These are phyloP conservation scores for Luzula sylvatica DNA, from an alignment of 176 grass and related monocot genomes.

Conservation along the genomic window DNA sequence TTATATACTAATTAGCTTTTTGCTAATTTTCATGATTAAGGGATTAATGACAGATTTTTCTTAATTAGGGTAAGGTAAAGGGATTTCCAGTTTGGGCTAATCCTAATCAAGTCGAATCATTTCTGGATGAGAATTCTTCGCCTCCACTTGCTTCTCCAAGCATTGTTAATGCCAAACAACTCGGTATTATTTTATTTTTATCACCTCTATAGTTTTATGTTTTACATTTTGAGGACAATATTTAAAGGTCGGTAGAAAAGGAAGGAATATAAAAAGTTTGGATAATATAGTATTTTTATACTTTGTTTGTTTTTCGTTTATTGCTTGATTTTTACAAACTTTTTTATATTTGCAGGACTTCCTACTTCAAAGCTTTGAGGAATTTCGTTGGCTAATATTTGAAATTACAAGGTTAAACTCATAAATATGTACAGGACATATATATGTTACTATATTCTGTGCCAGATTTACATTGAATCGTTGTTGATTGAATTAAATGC, in stretches of 20 bases:
- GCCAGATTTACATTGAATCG: constrained; percentile 6
- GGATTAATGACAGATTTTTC: neutral
- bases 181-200: constrained; percentile 31
- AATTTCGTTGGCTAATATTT: constrained; percentile 4
- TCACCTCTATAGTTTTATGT: neutral
- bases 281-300: no score
- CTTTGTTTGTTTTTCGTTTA: no score
- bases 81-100: constrained; percentile 71
- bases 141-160: constrained; percentile 66
- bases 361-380: constrained; percentile 54
- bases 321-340: no score
- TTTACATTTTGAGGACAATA: neutral
- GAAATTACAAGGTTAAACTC: constrained; percentile 1
- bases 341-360: constrained; percentile 30
- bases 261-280: no score
- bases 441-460: constrained; percentile 2
- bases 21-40: neutral
- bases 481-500: neutral
- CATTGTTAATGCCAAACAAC: constrained; percentile 79
- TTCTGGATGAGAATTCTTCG: constrained; percentile 46
- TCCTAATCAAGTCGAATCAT: constrained; percentile 56
- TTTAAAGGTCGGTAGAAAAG: no score
- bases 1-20: neutral
- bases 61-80: constrained; percentile 64
- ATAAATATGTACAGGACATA: constrained; percentile 2